Base-by-base conservation (phyloP, 768 basidiomycete species). In the Xerocomellus amylosporus region DNA sequence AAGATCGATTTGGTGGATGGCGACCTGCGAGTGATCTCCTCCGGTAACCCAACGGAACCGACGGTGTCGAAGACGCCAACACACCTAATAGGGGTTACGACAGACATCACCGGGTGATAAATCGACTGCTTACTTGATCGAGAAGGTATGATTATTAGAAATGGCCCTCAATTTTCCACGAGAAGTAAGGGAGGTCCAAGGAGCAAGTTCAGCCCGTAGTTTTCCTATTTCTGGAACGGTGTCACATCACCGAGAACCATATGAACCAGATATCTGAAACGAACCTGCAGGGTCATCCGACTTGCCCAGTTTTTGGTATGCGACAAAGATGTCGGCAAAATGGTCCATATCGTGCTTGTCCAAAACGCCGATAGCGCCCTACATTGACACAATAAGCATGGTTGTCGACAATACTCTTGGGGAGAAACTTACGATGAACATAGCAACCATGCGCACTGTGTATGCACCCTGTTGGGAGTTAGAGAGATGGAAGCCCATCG, bases 61-160 rank as follows among this genome's bases (percentile, higher is more conserved):
- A 89, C 88, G 6, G 88, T 90, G 61, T 90, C 88, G 62, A 85
- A 90, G 19, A 90, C 86, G 2, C 87, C 87, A 49, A 90, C 60
- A 58, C 85, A 86, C 67, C 83, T 86, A 58, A 31, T 55, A 12
- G 28, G 19, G 38, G 31, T 58, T 44, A 51, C 24, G 26, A 49
- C 26, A 44, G 15, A 41, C 28, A 58, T 46, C 19, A 36, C 53
- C 44, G 40, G 38, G 9, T 28, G 40, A 51, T 37, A 9, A 10
- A 33, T 44, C 33, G 22, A 24, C 49, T 10, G 58, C 76, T 50
- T 50, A 88, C 87, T 87, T 87, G 58, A 90, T 67, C 5, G 81
- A 78, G 66, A 88, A 90, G 13, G 66, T 71, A 45, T 74, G 67
- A 1, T 74, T 64, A 51, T 78, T 75, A 12, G 73, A 73, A 58